Evolutionary conservation across 139 green algal species (phyloP), one percentile per base, ranked within the genome.

Genomic region (Closterium sp.): DNA sequence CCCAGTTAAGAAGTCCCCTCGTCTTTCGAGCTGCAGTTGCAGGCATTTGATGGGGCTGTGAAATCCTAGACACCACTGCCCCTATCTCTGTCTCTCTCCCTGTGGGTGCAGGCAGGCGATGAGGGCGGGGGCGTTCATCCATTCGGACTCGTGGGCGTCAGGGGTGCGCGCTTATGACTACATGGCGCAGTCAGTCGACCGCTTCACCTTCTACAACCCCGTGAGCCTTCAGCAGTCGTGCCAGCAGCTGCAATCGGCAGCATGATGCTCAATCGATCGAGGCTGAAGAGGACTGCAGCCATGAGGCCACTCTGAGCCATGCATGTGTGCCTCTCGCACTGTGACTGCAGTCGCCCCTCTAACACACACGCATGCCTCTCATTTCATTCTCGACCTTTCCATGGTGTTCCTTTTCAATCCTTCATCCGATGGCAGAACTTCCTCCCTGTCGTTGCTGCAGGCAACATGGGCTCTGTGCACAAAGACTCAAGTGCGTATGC

Each of bases 121-220:
- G 36, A 84, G 38, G 23, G 38, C 32, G 12, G 97, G 97, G 28
- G 96, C 96, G 12, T 90, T 95, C 10, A 85, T 98, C 2, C 95
- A 97, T 76, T 96, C 94, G 90, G 97, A 99, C 89, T 98, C 96
- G 0, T 99, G 97, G 97, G 97, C 97, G 6, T 96, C 95, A 34
- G 90, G 89, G n/a, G 88, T 90, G 23, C 90, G 95, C 25, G 87
- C 76, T 8, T 91, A 91, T 31, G 64, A 88, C 30, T 76, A 43
- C 89, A 88, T 91, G 35, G n/a, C 89, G 30, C 89, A 91, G 66
- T 43, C n/a, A n/a, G 36, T 91, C 6, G 89, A 91, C 36, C 28
- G 16, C 0, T 91, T 88, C 84, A 91, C 89, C 12, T 91, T 88
- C 35, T 55, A 34, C 34, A 91, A 91, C n/a, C 89, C 64, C 16